Percentiles rank a stretch among this genome's conserved stretches.
phyloP scores from a whole-genome alignment of 192 early-diverging fungal genomes.

The Umbelopsis sp. region DNA sequence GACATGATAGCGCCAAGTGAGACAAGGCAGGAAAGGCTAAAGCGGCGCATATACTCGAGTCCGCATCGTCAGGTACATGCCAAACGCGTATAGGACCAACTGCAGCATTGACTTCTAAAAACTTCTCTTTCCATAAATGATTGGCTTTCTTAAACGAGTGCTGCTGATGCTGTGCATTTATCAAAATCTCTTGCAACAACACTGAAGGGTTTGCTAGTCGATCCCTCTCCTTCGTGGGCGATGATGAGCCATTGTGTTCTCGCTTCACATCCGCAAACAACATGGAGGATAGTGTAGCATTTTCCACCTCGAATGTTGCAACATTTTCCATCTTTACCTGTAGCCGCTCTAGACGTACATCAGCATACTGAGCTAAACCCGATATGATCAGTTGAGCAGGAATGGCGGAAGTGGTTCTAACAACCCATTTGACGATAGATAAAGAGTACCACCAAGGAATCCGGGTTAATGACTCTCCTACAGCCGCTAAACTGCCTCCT shows the following conservation, averaged over 20 bases:
- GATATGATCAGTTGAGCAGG: conserved; percentile 48
- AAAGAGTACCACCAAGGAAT: conserved; percentile 53
- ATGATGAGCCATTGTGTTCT: not conserved
- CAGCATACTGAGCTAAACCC: conserved; percentile 43
- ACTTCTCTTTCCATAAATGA: conserved; percentile 48
- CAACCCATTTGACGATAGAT: conserved; percentile 39
- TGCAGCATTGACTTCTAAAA: conserved; percentile 35
- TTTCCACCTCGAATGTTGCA: conserved; percentile 23
- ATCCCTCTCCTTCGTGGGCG: not conserved
- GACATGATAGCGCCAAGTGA: conserved; percentile 36
- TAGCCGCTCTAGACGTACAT: conserved; percentile 31
- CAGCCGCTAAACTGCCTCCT: conserved; percentile 24
- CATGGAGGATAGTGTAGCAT: conserved; percentile 26
- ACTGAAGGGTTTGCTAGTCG: not conserved
- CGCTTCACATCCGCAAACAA: conserved; percentile 36
- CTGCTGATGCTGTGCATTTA: conserved; percentile 31
- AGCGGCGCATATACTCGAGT: not conserved
- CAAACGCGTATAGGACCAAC: conserved; percentile 29
- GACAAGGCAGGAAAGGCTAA: conserved; percentile 27
- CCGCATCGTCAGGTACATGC: not conserved
- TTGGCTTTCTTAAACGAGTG: conserved; percentile 43
- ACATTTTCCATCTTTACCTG: conserved; percentile 26
- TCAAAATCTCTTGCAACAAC: conserved; percentile 16
- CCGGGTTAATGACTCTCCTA: conserved; percentile 24
- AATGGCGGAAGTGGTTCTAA: conserved; percentile 41